Evolutionary conservation across 306 rosid genomes (phyloP), one percentile per base, ranked within the genome.

Genomic region (Begonia loranthoides): DNA sequence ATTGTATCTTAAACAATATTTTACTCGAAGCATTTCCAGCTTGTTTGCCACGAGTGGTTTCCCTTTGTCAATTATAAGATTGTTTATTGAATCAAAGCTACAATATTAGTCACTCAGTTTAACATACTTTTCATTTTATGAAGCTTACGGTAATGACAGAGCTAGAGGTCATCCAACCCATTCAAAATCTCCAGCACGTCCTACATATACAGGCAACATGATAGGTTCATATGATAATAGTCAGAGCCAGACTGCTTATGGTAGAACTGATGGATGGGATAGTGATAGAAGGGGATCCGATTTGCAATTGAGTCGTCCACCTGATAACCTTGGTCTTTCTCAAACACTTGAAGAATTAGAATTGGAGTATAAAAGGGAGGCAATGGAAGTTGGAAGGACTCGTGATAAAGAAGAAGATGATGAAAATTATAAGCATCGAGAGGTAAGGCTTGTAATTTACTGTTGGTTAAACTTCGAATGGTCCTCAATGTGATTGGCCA

Each of bases 381-480:
- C 86, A 15, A 51, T 50, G 49, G 96, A 82, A 83, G 84, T 92
- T 50, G 82, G 56, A 65, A 80, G 71, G 70, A 71, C 73, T 33
- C 79, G 87, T 51, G 93, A 92, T 73, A 80, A 79, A 61, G 99
- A 86, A 75, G 99, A 83, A 76, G 96, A 86, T 75, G 95, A 86
- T 65, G 99, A 92, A 70, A 86, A 80, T 65, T 73, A 72, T 61
- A 83, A 67, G 79, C 94, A 92, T 70, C 92, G 96, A 39, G 96
- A 86, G 99, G 99, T 92, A 79, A 65, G 74, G 43, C 51, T 45
- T 54, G 47, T 57, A 15, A 43, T 44, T 48, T 39, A 17, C 21
- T 54, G 56, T 17, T 49, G 48, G 58, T 51, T 55, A 57, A 34
- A 6, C 60, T 44, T 53, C 56, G 28, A 56, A 57, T 69, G 57